Percentiles rank a stretch among this genome's conserved stretches.
These are phyloP conservation scores for Crepidotus variabilis DNA, from an alignment of 768 basidiomycete species.

Conservation along the genomic window DNA sequence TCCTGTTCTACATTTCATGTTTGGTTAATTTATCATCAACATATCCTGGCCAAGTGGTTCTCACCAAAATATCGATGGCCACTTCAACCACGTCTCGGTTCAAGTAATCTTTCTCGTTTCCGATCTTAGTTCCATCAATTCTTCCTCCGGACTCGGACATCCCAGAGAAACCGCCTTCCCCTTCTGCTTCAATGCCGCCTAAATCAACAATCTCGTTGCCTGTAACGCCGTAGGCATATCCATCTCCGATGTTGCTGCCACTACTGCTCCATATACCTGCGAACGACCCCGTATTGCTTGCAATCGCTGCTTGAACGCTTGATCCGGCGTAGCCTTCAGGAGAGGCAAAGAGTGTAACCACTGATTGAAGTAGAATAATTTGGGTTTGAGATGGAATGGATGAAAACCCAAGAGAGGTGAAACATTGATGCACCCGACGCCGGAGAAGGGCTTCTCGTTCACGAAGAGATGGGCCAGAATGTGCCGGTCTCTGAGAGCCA, in stretches of 20 bases:
- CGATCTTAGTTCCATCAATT: constrained; percentile 27
- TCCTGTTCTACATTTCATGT: constrained; percentile 49
- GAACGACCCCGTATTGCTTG: constrained; percentile 79
- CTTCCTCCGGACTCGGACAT: constrained; percentile 1
- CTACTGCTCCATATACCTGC: constrained; percentile 80
- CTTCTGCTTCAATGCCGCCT: constrained; percentile 29
- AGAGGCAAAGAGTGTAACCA: constrained; percentile 79
- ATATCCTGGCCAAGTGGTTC: constrained; percentile 15
- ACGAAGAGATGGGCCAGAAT: constrained; percentile 54
- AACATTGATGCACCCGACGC: constrained; percentile 86
- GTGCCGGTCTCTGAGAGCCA: constrained; percentile 3
- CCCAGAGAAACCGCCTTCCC: constrained; percentile 16
- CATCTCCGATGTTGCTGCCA: constrained; percentile 40
- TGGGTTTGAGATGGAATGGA: constrained; percentile 85
- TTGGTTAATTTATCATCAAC: neutral
- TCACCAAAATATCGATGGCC: constrained; percentile 73
- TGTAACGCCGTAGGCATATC: constrained; percentile 90
- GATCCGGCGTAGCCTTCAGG: constrained; percentile 82
- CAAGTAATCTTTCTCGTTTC: constrained; percentile 43
- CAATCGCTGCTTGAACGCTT: constrained; percentile 88
- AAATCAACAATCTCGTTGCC: constrained; percentile 54
- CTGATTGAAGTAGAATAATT: constrained; percentile 73
- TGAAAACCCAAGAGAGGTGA: constrained; percentile 73
- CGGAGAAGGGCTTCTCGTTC: constrained; percentile 83
- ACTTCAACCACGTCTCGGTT: constrained; percentile 81